Conservation (phyloP, 1,139 yeast genomes). For the Magnusiomyces clavatus region DNA sequence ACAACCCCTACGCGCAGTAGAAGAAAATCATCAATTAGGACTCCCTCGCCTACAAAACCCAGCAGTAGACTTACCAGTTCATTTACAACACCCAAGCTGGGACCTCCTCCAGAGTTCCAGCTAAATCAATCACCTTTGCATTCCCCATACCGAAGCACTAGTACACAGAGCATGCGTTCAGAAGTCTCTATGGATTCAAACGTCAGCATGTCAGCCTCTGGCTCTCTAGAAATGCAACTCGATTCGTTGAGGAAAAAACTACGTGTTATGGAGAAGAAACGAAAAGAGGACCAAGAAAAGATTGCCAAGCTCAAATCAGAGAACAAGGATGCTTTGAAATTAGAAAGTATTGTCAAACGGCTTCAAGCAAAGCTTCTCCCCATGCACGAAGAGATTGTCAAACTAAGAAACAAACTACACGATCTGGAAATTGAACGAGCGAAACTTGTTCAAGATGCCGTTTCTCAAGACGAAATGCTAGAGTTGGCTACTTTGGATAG, state of each 20-base stretch:
- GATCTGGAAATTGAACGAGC: slow-evolving; percentile 26
- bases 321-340: slow-evolving; percentile 25
- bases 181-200: background rate
- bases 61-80: no score
- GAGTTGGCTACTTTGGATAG: slow-evolving; percentile 50
- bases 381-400: slow-evolving; percentile 32
- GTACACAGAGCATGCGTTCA: slow-evolving; percentile 2
- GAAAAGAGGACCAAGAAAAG: slow-evolving; percentile 26
- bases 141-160: background rate
- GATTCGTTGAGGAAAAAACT: slow-evolving; percentile 19
- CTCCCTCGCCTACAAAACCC: no score
- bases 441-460: slow-evolving; percentile 32
- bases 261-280: slow-evolving; percentile 26
- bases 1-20: no score
- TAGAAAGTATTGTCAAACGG: slow-evolving; percentile 37
- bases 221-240: slow-evolving; percentile 3
- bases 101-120: no score
- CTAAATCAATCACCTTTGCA: background rate
- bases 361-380: slow-evolving; percentile 29
- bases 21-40: no score
- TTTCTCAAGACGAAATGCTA: slow-evolving; percentile 36
- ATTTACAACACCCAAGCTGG: no score
- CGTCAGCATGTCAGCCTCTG: background rate
- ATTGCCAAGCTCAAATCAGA: slow-evolving; percentile 22
- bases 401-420: slow-evolving; percentile 22